These are phyloP conservation scores for Aspergillaceae sp. DNA, from an alignment of 2,329 filamentous ascomycete genomes.

Conservation along the genomic window DNA sequence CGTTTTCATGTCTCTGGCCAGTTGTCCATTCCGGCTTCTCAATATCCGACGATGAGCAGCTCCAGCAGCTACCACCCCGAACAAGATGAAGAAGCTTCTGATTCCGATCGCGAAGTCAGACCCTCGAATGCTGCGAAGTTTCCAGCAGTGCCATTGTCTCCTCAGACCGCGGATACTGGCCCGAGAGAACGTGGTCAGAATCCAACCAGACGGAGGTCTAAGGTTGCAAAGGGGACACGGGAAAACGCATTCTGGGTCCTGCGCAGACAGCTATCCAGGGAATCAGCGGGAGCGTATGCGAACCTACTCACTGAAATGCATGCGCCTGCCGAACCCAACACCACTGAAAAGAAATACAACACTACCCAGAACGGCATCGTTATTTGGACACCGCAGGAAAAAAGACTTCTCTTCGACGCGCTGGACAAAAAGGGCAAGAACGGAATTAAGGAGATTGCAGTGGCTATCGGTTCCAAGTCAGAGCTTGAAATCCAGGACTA, in stretches of 20 bases:
- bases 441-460: conserved; percentile 54
- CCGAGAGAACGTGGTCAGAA: not conserved
- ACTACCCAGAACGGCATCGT: conserved; percentile 59
- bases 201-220: not conserved
- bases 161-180: not conserved
- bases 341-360: conserved; percentile 18
- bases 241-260: conserved; percentile 8
- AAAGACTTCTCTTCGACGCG: conserved; percentile 58
- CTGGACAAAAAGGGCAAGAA: conserved; percentile 57
- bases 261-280: conserved; percentile 22
- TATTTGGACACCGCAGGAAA: conserved; percentile 63
- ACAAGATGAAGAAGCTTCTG: conserved; percentile 21
- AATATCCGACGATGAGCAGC: conserved; percentile 29
- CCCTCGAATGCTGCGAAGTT: conserved; percentile 2
- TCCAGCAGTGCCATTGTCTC: not conserved
- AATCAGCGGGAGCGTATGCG: conserved; percentile 45
- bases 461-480: conserved; percentile 60
- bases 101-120: conserved; percentile 9
- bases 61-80: conserved; percentile 25
- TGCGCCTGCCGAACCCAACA: conserved; percentile 2
- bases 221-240: conserved; percentile 3
- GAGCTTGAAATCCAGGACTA: conserved; percentile 66
- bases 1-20: conserved; percentile 15
- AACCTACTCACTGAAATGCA: conserved; percentile 44
- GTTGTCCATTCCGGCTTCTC: conserved; percentile 21